Evolutionary conservation across 202 grass and related monocot genomes (phyloP), one percentile per base, ranked within the genome.

Genomic region (Setaria italica): DNA sequence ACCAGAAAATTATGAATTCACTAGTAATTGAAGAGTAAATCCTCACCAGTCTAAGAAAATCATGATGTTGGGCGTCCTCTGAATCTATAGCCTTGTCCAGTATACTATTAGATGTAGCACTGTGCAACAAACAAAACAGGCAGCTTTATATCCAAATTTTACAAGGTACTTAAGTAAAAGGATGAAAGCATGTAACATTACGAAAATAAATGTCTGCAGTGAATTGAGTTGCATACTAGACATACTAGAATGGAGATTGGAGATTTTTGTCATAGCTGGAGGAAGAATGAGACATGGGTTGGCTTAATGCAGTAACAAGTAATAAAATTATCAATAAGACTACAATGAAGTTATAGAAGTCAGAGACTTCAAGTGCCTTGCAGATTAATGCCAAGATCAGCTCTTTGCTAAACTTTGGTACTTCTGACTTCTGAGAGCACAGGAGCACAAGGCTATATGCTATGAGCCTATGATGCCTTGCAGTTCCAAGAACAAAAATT

Each of bases 91-190:
- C 88, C 86, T 90, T 91, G 88, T 97, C 95, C 62, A 94, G 87
- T 85, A 97, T 94, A 82, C 92, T 97, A 53, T 97, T 92, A n/a
- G 92, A 94, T 72, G 90, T 93, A 86, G 95, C 95, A 86, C 95
- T 97, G 90, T 76, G 69, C 60, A 75, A 81, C 72, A 76, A 79
- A 58, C 62, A 83, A 87, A 76, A 78, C 30, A 53, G 21, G 55
- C 43, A 46, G 58, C 17, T 60, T 75, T 29, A 25, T 68, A 85
- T 72, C 53, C 68, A 69, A 53, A 63, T 20, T 84, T 41, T 55
- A 62, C 4, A 80, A 74, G 50, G 67, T 37, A 48, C 34, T 7
- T 7, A 76, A 35, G 53, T 13, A 57, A 5, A 84, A 13, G 55
- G 60, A 81, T 70, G 29, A 63, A 74, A 80, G 43, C 34, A 57